Evolutionary conservation across 352 stramenopile genomes (phyloP).

Genomic region (Globisporangium apiculatum): DNA sequence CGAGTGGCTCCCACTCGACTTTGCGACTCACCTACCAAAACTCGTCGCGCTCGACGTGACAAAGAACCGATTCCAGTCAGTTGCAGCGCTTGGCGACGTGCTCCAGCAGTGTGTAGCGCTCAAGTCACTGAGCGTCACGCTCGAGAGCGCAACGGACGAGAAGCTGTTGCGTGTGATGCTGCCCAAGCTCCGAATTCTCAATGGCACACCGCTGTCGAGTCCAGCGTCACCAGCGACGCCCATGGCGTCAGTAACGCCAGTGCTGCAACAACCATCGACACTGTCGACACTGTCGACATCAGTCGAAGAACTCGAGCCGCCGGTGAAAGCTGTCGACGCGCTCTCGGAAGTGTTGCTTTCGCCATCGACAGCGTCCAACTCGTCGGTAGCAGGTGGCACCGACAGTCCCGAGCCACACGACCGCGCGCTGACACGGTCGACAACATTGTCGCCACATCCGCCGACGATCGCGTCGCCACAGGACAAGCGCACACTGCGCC

Average conservation of each 20-base stretch:
- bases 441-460: not conserved
- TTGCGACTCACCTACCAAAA: constrained; percentile 29
- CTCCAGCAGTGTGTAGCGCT: constrained; percentile 38
- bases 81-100: constrained; percentile 32
- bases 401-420: not conserved
- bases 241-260: too few species aligned
- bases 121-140: constrained; percentile 51
- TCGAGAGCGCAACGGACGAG: constrained; percentile 40
- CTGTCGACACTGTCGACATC: not conserved
- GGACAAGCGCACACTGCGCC: constrained; percentile 24
- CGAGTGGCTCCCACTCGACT: constrained; percentile 23
- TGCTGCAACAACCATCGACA: too few species aligned
- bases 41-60: constrained; percentile 60
- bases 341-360: constrained; percentile 6
- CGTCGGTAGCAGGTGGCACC: not conserved
- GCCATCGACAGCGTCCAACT: constrained; percentile 13
- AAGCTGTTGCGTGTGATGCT: constrained; percentile 49
- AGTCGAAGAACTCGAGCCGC: constrained; percentile 2
- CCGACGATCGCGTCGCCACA: constrained; percentile 18
- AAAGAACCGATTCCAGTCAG: constrained; percentile 37
- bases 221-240: constrained; percentile 11
- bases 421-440: not conserved
- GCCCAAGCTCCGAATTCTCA: constrained; percentile 49
- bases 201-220: constrained; percentile 25
- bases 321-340: constrained; percentile 8